Evolutionary conservation across 805 yeast genomes (phyloP), one percentile per base, ranked within the genome.

Genomic region (Jamesozyma piceae): DNA sequence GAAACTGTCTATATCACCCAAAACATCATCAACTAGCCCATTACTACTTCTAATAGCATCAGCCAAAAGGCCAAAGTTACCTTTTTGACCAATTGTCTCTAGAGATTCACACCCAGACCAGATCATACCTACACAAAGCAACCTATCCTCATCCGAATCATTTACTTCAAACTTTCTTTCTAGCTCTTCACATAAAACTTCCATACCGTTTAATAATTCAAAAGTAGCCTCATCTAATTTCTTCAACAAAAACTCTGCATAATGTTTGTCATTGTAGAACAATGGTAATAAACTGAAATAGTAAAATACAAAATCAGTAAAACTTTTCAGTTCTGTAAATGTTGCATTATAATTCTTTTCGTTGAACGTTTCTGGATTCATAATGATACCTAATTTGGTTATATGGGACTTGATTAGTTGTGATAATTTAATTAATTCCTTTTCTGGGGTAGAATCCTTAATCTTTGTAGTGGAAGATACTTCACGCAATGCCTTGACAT

Each of bases 1-100:
- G 85, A 90, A 84, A 44, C 76, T 85, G 18, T 68, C 75, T 39
- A 82, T 70, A 52, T 85, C 94, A 9, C 70, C 74, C n/a, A 74
- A 60, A 0, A 80, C 82, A 59, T 82, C 90, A 17, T 68, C 72
- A 5, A 81, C 65, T 43, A 82, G 55, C 31, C 64, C 66, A 34
- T 47, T 35, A 41, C 58, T 53, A 1, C 33, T 35, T 28, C 49
- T 49, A 3, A 82, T 61, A 42, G 71, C 72, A 26, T 51, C 50
- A 29, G 72, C 73, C 41, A 82, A 60, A 2, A 78, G 53, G 2
- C 78, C 82, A 15, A 76, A 47, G 38, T 75, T 72, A 0, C 87
- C 87, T 20, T 57, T 62, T 18, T 65, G 62, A 4, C 74, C 51
- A 17, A 74, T 54, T 8, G 61, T 57, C 10, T 62, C 58, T 8